These are phyloP conservation scores for Discostella stelligeroides DNA, from an alignment of 108 stramenopile genomes.

Conservation along the genomic window DNA sequence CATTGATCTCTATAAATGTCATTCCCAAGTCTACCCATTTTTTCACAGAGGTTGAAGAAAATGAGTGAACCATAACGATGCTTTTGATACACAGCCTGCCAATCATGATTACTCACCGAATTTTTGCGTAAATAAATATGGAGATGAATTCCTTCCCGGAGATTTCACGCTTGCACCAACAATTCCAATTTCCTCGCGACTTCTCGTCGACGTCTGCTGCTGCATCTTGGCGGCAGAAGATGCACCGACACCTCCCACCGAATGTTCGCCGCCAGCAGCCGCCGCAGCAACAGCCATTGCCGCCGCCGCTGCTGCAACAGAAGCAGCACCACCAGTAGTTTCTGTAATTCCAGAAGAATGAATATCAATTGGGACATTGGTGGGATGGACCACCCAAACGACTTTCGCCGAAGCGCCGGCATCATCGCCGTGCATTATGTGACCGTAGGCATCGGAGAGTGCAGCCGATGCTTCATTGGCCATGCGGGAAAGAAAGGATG, in stretches of 20 bases:
- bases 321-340: no score
- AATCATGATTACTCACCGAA: conserved; percentile 33
- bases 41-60: neutral
- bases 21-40: conserved; percentile 56
- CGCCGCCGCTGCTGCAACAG: no score
- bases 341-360: no score
- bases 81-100: neutral
- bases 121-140: conserved; percentile 34
- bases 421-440: conserved; percentile 77
- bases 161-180: conserved; percentile 4
- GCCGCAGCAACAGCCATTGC: no score
- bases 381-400: conserved; percentile 63
- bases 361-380: conserved; percentile 26
- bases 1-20: conserved; percentile 81
- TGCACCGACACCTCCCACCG: neutral
- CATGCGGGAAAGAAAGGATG: conserved; percentile 51
- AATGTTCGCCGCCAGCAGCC: neutral
- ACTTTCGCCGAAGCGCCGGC: conserved; percentile 70
- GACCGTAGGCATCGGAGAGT: conserved; percentile 71
- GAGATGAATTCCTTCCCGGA: conserved; percentile 9
- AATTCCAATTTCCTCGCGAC: neutral
- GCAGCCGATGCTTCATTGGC: conserved; percentile 48
- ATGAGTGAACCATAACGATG: neutral
- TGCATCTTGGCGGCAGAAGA: no score
- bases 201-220: neutral